phyloP scores from a whole-genome alignment of 106 monocot species.

The Vanilla planifolia region DNA sequence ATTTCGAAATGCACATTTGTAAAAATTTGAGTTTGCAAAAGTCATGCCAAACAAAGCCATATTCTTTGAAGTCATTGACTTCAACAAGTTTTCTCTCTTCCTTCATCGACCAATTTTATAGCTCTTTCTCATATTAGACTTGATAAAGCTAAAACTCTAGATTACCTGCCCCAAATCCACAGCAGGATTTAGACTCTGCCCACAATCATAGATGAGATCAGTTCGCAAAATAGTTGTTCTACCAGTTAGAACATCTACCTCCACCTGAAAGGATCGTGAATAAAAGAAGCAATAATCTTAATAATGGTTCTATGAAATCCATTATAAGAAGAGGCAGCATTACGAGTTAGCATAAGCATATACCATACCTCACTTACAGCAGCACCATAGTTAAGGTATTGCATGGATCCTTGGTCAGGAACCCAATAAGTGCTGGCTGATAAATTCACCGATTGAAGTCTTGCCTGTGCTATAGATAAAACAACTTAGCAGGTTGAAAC shows the following conservation, averaged over 20 bases:
- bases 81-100: too few relatives aligned
- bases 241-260: constrained; percentile 86
- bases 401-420: constrained; percentile 29
- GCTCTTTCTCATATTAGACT: too few relatives aligned
- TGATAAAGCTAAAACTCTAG: constrained; percentile 2
- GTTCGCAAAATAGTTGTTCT: constrained; percentile 48
- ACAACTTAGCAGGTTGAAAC: neutral
- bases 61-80: too few relatives aligned
- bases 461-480: constrained; percentile 40
- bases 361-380: constrained; percentile 64
- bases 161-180: constrained; percentile 88
- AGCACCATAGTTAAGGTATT: constrained; percentile 81
- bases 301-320: neutral
- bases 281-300: too few relatives aligned
- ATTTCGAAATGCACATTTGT: too few relatives aligned
- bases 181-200: constrained; percentile 87
- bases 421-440: constrained; percentile 51
- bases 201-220: constrained; percentile 81
- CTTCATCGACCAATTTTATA: too few relatives aligned
- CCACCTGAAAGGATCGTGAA: constrained; percentile 43
- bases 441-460: constrained; percentile 39
- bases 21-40: too few relatives aligned
- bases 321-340: constrained; percentile 1
- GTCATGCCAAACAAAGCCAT: too few relatives aligned
- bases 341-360: too few relatives aligned